These are phyloP conservation scores for Spizellomyces punctatus DNA, from an alignment of 192 early-diverging fungal genomes.

Conservation along the genomic window DNA sequence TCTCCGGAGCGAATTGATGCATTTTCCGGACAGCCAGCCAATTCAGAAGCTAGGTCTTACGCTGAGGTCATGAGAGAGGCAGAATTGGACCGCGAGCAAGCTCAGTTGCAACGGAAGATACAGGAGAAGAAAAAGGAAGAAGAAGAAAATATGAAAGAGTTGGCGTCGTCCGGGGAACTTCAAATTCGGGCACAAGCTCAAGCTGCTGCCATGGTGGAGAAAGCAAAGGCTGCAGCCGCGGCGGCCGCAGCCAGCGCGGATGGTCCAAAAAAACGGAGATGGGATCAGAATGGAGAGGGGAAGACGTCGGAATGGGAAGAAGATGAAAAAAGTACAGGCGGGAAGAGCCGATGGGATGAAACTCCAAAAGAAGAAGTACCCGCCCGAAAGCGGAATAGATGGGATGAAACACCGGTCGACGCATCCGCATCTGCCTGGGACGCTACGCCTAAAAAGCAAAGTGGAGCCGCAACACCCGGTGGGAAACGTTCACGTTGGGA, in stretches of 20 bases:
- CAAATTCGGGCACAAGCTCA: slow-evolving; percentile 62
- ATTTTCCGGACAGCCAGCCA: slow-evolving; percentile 54
- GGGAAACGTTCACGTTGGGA: slow-evolving; percentile 93
- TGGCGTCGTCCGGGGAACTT: slow-evolving; percentile 76
- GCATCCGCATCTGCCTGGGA: slow-evolving; percentile 57
- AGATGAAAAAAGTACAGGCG: slow-evolving; percentile 39
- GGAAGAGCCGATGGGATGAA: slow-evolving; percentile 66
- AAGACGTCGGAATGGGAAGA: slow-evolving; percentile 58
- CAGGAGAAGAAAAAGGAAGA: slow-evolving; percentile 73
- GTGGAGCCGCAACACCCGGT: slow-evolving; percentile 49
- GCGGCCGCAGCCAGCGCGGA: slow-evolving; percentile 36
- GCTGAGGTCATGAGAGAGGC: slow-evolving; percentile 83
- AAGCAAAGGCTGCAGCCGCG: slow-evolving; percentile 45
- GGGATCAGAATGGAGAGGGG: slow-evolving; percentile 65
- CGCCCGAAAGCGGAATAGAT: slow-evolving; percentile 66
- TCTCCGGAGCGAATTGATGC: slow-evolving; percentile 84
- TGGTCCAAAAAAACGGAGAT: slow-evolving; percentile 71
- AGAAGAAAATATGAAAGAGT: slow-evolving; percentile 67
- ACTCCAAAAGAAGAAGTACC: slow-evolving; percentile 64
- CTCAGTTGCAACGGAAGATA: slow-evolving; percentile 68
- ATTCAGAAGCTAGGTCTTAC: slow-evolving; percentile 67
- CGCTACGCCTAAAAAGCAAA: slow-evolving; percentile 62
- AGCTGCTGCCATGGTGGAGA: slow-evolving; percentile 26
- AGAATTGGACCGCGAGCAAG: slow-evolving; percentile 83
- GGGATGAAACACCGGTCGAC: slow-evolving; percentile 81